These are phyloP conservation scores for Areca catechu DNA, from an alignment of 176 grass and related monocot species.

Conservation along the genomic window DNA sequence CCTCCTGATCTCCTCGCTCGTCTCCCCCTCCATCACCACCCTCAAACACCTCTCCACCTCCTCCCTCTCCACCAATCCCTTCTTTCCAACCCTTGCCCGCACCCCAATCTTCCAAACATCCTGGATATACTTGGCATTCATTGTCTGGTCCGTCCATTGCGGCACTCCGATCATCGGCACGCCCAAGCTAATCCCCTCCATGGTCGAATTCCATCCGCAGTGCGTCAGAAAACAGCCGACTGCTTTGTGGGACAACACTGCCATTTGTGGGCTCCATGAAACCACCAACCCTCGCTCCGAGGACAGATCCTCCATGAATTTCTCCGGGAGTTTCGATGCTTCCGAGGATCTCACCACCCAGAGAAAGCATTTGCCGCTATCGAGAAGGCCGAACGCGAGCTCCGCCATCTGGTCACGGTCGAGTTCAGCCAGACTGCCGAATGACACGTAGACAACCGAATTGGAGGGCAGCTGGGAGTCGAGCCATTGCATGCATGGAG, in stretches of 20 bases:
- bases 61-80: conserved; percentile 18
- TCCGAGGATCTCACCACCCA: conserved; percentile 66
- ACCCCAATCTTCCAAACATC: conserved; percentile 48
- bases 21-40: conserved; percentile 37
- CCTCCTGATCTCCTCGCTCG: conserved; percentile 2
- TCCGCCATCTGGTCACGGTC: conserved; percentile 34
- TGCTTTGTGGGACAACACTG: conserved; percentile 53
- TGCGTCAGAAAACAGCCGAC: conserved; percentile 76
- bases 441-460: conserved; percentile 62
- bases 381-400: conserved; percentile 35
- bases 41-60: conserved; percentile 24
- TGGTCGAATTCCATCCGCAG: conserved; percentile 89
- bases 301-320: not conserved
- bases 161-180: conserved; percentile 34
- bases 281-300: conserved; percentile 28
- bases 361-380: conserved; percentile 36
- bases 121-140: conserved; percentile 78
- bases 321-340: conserved; percentile 36
- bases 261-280: conserved; percentile 60
- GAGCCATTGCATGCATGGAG: conserved; percentile 46
- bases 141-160: conserved; percentile 75
- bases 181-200: conserved; percentile 23
- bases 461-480: conserved; percentile 21
- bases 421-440: conserved; percentile 55
- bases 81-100: conserved; percentile 20